Evolutionary conservation across 768 basidiomycete genomes (phyloP).

Genomic region (Suillus discolor): DNA sequence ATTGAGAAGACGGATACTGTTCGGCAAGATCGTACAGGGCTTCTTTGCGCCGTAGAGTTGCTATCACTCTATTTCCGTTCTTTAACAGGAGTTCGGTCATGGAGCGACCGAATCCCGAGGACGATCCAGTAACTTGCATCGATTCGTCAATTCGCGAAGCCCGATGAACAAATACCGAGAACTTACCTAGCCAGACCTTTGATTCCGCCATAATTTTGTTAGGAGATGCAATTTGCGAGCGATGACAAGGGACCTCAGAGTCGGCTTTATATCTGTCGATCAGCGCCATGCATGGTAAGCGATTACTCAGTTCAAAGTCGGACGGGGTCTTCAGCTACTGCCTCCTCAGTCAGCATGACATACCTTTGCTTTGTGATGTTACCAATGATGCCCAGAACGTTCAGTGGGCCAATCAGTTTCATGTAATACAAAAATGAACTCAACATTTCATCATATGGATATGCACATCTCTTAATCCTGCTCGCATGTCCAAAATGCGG

Average conservation of each 20-base stretch:
- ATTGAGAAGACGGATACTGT: constrained; percentile 14
- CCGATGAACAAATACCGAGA: too few relatives aligned
- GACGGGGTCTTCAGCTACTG: neutral
- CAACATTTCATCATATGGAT: neutral
- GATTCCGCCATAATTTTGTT: constrained; percentile 14
- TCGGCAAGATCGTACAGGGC: constrained; percentile 17
- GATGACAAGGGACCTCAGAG: neutral
- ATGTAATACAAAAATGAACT: neutral
- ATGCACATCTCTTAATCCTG: neutral
- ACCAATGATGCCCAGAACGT: too few relatives aligned
- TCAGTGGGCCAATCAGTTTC: neutral
- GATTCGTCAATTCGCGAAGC: neutral
- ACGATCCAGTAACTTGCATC: constrained; percentile 37
- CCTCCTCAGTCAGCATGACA: neutral
- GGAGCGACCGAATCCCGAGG: constrained; percentile 37
- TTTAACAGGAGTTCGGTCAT: constrained; percentile 32
- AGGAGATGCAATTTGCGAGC: neutral
- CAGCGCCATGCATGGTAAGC: neutral
- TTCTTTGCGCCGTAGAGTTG: constrained; percentile 40
- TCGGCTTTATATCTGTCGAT: neutral
- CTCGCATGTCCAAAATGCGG: neutral
- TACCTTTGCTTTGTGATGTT: neutral
- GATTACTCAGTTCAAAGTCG: constrained; percentile 2
- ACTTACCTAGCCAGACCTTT: constrained; percentile 22
- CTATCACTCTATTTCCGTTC: constrained; percentile 38